These are phyloP conservation scores for Nothopassalora personata DNA, from an alignment of 2,329 filamentous ascomycete species.

Conservation along the genomic window DNA sequence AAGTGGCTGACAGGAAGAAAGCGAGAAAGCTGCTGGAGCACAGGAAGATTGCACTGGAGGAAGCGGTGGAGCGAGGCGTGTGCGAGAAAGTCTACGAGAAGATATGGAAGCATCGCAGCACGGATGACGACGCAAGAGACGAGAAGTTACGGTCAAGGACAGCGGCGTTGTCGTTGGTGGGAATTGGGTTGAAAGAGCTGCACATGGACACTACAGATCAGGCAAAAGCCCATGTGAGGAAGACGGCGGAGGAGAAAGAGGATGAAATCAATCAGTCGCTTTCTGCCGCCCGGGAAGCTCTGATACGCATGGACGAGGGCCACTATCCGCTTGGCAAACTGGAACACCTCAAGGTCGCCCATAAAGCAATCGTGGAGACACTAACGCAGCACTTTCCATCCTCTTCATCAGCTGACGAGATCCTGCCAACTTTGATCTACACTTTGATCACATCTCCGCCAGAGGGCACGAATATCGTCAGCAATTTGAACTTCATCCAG, in stretches of 20 bases:
- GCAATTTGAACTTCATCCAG: conserved; percentile 92
- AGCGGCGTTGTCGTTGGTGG: conserved; percentile 82
- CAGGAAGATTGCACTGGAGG: conserved; percentile 73
- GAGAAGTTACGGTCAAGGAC: conserved; percentile 93
- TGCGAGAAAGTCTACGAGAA: conserved; percentile 59
- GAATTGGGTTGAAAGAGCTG: conserved; percentile 80
- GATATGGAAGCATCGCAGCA: conserved; percentile 86
- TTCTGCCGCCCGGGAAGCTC: conserved; percentile 59
- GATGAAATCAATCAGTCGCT: conserved; percentile 69
- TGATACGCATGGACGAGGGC: conserved; percentile 78
- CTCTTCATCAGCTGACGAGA: conserved; percentile 88
- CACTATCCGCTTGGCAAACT: conserved; percentile 88
- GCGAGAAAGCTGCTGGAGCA: conserved; percentile 72
- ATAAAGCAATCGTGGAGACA: conserved; percentile 92
- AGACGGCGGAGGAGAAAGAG: conserved; percentile 48
- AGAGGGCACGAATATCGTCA: conserved; percentile 80
- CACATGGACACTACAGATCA: conserved; percentile 64
- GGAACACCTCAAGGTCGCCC: conserved; percentile 77
- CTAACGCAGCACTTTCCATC: conserved; percentile 61
- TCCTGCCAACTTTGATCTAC: conserved; percentile 94
- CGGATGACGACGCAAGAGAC: conserved; percentile 90
- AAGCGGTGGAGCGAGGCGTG: conserved; percentile 75
- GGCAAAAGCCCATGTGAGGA: conserved; percentile 50
- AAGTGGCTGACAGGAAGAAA: conserved; percentile 73
- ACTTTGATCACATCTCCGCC: conserved; percentile 86